Base-by-base conservation (phyloP, 106 monocot genomes). In the Dactylorhiza incarnata region DNA sequence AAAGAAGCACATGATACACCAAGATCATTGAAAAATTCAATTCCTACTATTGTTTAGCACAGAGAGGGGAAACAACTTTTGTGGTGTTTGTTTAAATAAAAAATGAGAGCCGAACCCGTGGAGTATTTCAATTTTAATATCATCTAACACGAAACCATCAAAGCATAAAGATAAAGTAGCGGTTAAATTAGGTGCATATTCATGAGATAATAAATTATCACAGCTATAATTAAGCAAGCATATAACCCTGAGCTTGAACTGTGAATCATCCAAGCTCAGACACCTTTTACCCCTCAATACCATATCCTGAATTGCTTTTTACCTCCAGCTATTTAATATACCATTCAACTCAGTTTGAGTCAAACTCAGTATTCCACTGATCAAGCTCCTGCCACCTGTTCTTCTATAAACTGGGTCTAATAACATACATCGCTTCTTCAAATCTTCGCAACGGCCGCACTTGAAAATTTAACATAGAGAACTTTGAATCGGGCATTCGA, bases 321-420 rank as follows among this genome's bases (percentile, higher is more conserved):
- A 59, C 58, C 58, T 20, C 6, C 6, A 22, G 7, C 29, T 66
- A 5, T 66, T 66, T 66, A 24, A 5, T 70, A 7, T 6, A n/a
- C 5, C 15, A 23, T 20, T 72, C 11, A 20, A 72, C 4, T 83
- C 77, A 99, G 75, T 91, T 99, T 51, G 97, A 94, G 43, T 94
- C 97, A 80, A 99, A 99, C 81, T 99, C 91, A 47, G 44, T 77
- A 73, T 99, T 99, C 97, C 97, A 99, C 66, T 85, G 62, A 72
- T 99, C 94, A 9, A 94, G 97, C 58, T 99, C 97, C 77, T 87
- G 87, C 97, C 97, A 99, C 59, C 73, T 91, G 84, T 89, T 86
- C 75, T 77, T 87, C 78, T 89, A 94, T 49, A 94, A 86, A 65
- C 97, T 99, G 76, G 94, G 97, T 80, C 94, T 85, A 44, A 99